Evolutionary conservation across 345 rosid species (phyloP), one percentile per base, ranked within the genome.

Genomic region (Euphorbia pulcherrima): DNA sequence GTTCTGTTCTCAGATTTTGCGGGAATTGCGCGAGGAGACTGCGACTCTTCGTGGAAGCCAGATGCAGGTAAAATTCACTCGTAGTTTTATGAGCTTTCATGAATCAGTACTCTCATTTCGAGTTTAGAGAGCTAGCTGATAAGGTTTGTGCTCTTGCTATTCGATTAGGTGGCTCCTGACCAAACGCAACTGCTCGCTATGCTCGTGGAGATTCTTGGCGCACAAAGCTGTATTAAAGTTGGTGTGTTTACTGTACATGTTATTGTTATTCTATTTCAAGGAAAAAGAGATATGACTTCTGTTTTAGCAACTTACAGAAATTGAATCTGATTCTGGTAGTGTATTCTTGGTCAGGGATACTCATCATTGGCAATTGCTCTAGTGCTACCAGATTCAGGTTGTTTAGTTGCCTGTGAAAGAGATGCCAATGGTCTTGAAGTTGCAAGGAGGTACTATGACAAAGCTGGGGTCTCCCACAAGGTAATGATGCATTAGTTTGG

Each of bases 331-430:
- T 71, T 59, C 6, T 48, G 30, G 6, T 57, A 30, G 4, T 13
- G 28, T 44, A 0, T 6, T 53, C 11, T 24, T 30, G 40, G 56
- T 63, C 73, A 90, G 98, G 98, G 97, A 24, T 90, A 88, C 81
- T 90, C 98, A 16, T 93, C 98, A 5, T 76, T 93, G 86, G 92
- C 98, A 54, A 68, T 93, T 77, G 98, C 97, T 50, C 83, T 90
- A 66, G 92, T 50, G 60, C 74, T 93, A 35, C 94, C 96, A 0
- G 90, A 87, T 75, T 85, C 92, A 0, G 97, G 96, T 64, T 67
- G 76, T 81, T 78, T 93, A 54, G 92, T 90, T 84, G 92, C 98
- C 33, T 88, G 97, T 76, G 98, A 93, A 75, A 87, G 92, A 71
- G 98, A 90, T 75, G 83, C 79, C 53, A 78, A 69, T 56, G 77